Percentiles rank a stretch among this genome's conserved stretches.
Evolutionary conservation across 2,329 filamentous ascomycete genomes (phyloP).

Genomic region (Coniochaeta hoffmannii): DNA sequence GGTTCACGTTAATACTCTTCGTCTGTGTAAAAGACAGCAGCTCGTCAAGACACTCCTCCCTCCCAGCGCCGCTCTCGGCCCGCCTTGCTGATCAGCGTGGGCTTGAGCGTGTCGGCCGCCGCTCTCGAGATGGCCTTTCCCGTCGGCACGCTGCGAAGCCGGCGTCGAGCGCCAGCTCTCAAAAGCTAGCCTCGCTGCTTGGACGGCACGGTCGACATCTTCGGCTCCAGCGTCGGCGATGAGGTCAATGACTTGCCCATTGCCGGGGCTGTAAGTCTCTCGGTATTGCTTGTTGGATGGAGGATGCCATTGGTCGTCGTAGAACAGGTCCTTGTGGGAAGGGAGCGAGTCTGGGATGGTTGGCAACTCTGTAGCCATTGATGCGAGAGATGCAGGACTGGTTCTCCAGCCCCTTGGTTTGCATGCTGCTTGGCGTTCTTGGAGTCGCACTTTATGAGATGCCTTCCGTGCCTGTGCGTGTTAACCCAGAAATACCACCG

Average conservation of each 20-base stretch:
- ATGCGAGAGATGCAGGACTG: background rate
- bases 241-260: background rate
- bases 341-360: conserved; percentile 5
- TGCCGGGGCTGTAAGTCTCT: conserved; percentile 5
- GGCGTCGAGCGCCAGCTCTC: conserved; percentile 4
- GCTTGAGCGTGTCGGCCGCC: conserved; percentile 8
- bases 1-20: conserved; percentile 4
- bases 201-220: conserved; percentile 9
- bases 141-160: conserved; percentile 4
- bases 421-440: background rate
- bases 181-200: conserved; percentile 7
- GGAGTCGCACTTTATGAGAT: background rate
- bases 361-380: conserved; percentile 2
- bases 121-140: conserved; percentile 7
- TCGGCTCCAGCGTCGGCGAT: conserved; percentile 5
- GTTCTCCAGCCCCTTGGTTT: background rate
- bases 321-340: conserved; percentile 5
- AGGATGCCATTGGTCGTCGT: conserved; percentile 3
- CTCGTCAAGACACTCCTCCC: conserved; percentile 7
- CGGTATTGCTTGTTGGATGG: conserved; percentile 1
- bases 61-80: conserved; percentile 42
- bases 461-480: background rate
- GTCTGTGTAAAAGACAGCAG: conserved; percentile 5
- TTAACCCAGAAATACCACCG: background rate
- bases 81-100: conserved; percentile 40